Conservation (phyloP, 768 basidiomycete genomes). For the Nidularia sp. region DNA sequence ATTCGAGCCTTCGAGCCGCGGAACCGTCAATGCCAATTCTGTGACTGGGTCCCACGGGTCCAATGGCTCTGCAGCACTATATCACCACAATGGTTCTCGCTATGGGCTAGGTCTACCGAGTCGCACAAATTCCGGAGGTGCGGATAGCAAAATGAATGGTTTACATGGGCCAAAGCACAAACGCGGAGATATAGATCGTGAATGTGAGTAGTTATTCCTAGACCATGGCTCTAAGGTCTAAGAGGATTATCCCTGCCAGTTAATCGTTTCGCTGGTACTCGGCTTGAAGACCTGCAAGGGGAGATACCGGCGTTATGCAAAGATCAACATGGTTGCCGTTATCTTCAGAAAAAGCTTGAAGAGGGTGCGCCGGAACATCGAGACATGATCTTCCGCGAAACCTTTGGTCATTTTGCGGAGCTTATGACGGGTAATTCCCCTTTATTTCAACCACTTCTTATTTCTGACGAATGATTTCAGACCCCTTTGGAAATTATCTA, state of each 20-base stretch:
- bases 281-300: constrained; percentile 91
- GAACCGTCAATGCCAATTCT: constrained; percentile 17
- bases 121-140: constrained; percentile 42
- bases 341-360: constrained; percentile 98
- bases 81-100: constrained; percentile 74
- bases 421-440: constrained; percentile 81
- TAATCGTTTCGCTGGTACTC: constrained; percentile 95
- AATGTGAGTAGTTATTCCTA: constrained; percentile 42
- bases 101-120: constrained; percentile 65
- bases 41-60: constrained; percentile 25
- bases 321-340: constrained; percentile 98
- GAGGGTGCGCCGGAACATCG: constrained; percentile 94
- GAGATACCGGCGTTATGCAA: constrained; percentile 95
- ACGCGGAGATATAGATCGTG: constrained; percentile 87
- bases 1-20: constrained; percentile 44
- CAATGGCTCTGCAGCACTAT: constrained; percentile 70
- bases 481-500: constrained; percentile 98
- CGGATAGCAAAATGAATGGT: constrained; percentile 82
- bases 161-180: constrained; percentile 93
- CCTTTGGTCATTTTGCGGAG: constrained; percentile 95
- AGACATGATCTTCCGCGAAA: constrained; percentile 99
- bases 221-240: neutral
- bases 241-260: constrained; percentile 37
- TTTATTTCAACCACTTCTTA: constrained; percentile 3
- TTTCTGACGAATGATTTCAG: constrained; percentile 29